These are phyloP conservation scores for Penicillium italicum DNA, from an alignment of 2,329 filamentous ascomycete species.

Conservation along the genomic window DNA sequence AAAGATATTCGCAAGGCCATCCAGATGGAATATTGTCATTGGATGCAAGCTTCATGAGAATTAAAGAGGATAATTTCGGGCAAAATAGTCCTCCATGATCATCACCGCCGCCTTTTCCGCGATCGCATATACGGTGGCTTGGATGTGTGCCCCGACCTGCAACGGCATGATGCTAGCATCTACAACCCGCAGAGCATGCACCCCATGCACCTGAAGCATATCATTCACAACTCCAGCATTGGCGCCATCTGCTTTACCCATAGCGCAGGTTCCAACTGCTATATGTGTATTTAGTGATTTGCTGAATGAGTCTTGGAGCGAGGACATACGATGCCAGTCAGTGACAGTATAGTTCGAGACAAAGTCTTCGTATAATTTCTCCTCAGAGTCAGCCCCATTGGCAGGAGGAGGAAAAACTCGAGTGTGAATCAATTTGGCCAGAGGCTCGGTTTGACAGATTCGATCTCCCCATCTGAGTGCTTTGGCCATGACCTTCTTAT, in stretches of 20 bases:
- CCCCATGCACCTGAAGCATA: slow-evolving; percentile 37
- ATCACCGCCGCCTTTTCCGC: slow-evolving; percentile 26
- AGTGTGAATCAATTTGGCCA: slow-evolving; percentile 37
- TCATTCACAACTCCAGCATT: slow-evolving; percentile 37
- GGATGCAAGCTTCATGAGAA: not conserved
- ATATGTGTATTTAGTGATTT: not conserved
- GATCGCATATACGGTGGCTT: slow-evolving; percentile 34
- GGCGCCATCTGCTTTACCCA: slow-evolving; percentile 34
- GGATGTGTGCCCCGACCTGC: slow-evolving; percentile 29
- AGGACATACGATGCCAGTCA: slow-evolving; percentile 22
- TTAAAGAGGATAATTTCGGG: not conserved
- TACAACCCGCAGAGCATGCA: slow-evolving; percentile 35
- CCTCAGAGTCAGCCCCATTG: slow-evolving; percentile 2
- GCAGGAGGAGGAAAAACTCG: slow-evolving; percentile 32
- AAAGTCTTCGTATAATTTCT: slow-evolving; percentile 6
- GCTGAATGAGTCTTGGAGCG: not conserved
- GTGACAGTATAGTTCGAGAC: slow-evolving; percentile 19
- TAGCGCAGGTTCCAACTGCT: slow-evolving; percentile 41
- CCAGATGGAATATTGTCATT: not conserved
- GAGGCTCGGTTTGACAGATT: slow-evolving; percentile 39
- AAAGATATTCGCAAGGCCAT: not conserved
- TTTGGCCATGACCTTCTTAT: slow-evolving; percentile 45
- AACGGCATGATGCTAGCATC: slow-evolving; percentile 38
- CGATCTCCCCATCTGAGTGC: slow-evolving; percentile 42
- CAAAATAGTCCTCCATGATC: slow-evolving; percentile 16